These are phyloP conservation scores for Boletus coccyginus DNA, from an alignment of 768 basidiomycete genomes.

Conservation along the genomic window DNA sequence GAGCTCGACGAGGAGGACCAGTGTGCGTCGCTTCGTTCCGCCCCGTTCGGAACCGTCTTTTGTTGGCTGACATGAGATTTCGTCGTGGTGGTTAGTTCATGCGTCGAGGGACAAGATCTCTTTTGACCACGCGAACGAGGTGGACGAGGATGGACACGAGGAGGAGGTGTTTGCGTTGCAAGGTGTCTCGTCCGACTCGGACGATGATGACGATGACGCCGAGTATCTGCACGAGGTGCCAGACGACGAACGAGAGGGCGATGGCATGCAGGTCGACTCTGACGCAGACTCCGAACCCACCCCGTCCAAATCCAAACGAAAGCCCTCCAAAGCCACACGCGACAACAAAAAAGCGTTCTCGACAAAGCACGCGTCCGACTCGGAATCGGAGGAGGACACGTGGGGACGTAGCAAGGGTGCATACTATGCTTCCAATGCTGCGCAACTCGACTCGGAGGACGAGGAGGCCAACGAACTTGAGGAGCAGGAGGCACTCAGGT, in stretches of 20 bases:
- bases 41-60: too few relatives aligned
- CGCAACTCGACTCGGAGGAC: slow-evolving; percentile 75
- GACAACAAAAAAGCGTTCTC: slow-evolving; percentile 13
- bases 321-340: slow-evolving; percentile 8
- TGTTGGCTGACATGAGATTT: background rate
- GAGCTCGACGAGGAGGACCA: slow-evolving; percentile 77
- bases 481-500: slow-evolving; percentile 77
- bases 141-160: slow-evolving; percentile 52
- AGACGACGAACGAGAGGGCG: slow-evolving; percentile 11
- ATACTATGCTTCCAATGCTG: slow-evolving; percentile 88
- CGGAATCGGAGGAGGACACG: slow-evolving; percentile 49
- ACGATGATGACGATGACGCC: slow-evolving; percentile 41
- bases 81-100: slow-evolving; percentile 52
- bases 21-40: slow-evolving; percentile 56
- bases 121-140: slow-evolving; percentile 56
- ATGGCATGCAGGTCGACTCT: slow-evolving; percentile 24
- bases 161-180: slow-evolving; percentile 82
- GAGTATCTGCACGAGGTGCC: slow-evolving; percentile 25
- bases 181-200: slow-evolving; percentile 43
- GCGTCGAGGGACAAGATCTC: slow-evolving; percentile 72
- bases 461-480: slow-evolving; percentile 89
- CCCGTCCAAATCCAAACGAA: slow-evolving; percentile 13
- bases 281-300: too few relatives aligned
- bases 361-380: slow-evolving; percentile 12
- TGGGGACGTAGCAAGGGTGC: slow-evolving; percentile 81